phyloP scores from a whole-genome alignment of 495 filamentous ascomycete species.

The Aspergillus affinis region DNA sequence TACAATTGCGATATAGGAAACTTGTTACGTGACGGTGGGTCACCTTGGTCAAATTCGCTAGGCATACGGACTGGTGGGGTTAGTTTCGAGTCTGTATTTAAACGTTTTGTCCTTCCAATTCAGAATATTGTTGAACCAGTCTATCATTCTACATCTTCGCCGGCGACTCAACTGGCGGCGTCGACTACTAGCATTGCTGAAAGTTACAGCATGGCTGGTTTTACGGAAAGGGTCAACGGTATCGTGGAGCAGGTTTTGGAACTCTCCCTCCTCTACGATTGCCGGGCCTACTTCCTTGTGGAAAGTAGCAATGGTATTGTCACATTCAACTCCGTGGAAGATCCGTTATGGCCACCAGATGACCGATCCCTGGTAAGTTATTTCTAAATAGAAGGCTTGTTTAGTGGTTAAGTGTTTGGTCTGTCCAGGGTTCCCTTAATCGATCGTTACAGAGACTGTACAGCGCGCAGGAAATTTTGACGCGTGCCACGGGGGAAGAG shows the following conservation, averaged over 20 bases:
- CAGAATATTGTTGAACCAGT: not conserved
- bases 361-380: slow-evolving; percentile 1
- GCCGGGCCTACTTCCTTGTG: slow-evolving; percentile 7
- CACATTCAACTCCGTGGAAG: slow-evolving; percentile 10
- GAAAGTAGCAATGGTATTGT: slow-evolving; percentile 1
- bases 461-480: not conserved
- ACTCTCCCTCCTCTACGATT: slow-evolving; percentile 5
- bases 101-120: not conserved
- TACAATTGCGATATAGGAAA: not conserved
- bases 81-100: not conserved
- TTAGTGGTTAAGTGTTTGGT: not conserved
- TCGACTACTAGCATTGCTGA: not conserved
- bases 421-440: not conserved
- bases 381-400: not conserved
- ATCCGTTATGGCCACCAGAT: slow-evolving; percentile 6
- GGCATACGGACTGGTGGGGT: not conserved
- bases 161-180: not conserved
- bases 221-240: not conserved
- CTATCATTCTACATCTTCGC: not conserved
- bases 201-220: not conserved
- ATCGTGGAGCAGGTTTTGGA: slow-evolving; percentile 4
- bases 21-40: not conserved
- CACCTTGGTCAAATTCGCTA: not conserved
- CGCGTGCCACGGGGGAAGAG: slow-evolving; percentile 5
- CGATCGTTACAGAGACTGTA: slow-evolving; percentile 3